These are phyloP conservation scores for Lumnitzera littorea DNA, from an alignment of 345 rosid species.

Conservation along the genomic window DNA sequence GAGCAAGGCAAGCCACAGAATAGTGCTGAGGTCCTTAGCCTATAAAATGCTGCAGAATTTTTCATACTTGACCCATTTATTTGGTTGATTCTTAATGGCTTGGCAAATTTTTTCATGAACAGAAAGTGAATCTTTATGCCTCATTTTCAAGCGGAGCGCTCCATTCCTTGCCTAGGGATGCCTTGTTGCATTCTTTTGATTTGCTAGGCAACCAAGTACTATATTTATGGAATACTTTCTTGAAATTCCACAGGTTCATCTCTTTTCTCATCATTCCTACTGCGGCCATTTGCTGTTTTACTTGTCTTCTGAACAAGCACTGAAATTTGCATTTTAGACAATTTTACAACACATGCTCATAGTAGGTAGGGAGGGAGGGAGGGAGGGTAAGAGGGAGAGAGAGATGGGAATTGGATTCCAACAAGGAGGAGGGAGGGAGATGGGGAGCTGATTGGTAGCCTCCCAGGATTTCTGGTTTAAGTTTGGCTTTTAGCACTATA, in stretches of 20 bases:
- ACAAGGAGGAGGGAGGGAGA: too few relatives aligned
- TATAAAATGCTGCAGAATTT: slow-evolving; percentile 16
- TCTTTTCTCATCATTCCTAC: slow-evolving; percentile 6
- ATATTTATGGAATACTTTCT: slow-evolving; percentile 69
- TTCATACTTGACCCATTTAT: slow-evolving; percentile 6
- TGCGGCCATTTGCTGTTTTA: too few relatives aligned
- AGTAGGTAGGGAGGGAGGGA: too few relatives aligned
- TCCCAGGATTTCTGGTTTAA: too few relatives aligned
- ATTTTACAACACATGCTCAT: too few relatives aligned
- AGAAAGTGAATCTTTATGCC: slow-evolving; percentile 39
- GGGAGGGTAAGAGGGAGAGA: too few relatives aligned
- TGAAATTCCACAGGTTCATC: slow-evolving; percentile 79
- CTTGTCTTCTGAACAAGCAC: too few relatives aligned
- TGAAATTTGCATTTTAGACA: too few relatives aligned
- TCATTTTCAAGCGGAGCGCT: slow-evolving; percentile 33
- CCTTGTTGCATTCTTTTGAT: slow-evolving; percentile 39
- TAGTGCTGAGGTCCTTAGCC: slow-evolving; percentile 71
- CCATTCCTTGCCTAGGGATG: slow-evolving; percentile 39
- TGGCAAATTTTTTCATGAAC: slow-evolving; percentile 10
- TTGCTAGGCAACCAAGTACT: slow-evolving; percentile 57
- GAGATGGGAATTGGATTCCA: too few relatives aligned
- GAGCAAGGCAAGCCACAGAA: slow-evolving; percentile 60
- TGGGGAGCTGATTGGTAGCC: too few relatives aligned
- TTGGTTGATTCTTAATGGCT: slow-evolving; percentile 14
- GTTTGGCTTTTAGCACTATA: neutral